These are phyloP conservation scores for Blastobotrys peoriensis DNA, from an alignment of 805 yeast genomes.

Conservation along the genomic window DNA sequence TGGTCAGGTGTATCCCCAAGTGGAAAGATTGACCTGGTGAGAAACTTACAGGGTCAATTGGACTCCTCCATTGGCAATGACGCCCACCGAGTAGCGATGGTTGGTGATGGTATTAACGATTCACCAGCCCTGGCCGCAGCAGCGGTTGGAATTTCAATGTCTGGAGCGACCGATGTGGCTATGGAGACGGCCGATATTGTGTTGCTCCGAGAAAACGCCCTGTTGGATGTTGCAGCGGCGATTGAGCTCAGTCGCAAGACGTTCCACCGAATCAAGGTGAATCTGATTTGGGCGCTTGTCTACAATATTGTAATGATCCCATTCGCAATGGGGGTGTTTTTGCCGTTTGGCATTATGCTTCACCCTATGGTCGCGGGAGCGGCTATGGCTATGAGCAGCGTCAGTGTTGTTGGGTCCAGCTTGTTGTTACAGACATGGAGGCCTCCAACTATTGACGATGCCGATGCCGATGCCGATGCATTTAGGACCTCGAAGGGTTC, in stretches of 20 bases:
- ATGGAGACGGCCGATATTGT: slow-evolving; percentile 96
- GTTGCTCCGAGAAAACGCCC: slow-evolving; percentile 35
- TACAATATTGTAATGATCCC: slow-evolving; percentile 90
- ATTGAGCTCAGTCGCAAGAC: slow-evolving; percentile 64
- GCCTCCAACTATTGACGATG: slow-evolving; percentile 14
- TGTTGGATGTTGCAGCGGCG: slow-evolving; percentile 41
- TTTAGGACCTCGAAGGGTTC: neutral
- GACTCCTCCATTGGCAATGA: slow-evolving; percentile 21
- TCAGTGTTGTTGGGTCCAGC: slow-evolving; percentile 81
- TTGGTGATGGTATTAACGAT: slow-evolving; percentile 98
- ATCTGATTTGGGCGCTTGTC: slow-evolving; percentile 77
- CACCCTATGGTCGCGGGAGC: slow-evolving; percentile 89
- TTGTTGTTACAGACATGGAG: slow-evolving; percentile 58
- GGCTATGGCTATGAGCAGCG: slow-evolving; percentile 90
- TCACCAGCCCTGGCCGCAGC: slow-evolving; percentile 92
- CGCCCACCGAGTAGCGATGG: slow-evolving; percentile 57
- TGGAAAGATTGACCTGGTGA: slow-evolving; percentile 65
- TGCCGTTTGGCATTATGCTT: slow-evolving; percentile 66
- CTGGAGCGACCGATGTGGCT: slow-evolving; percentile 93
- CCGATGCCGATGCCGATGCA: neutral
- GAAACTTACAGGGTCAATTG: slow-evolving; percentile 40
- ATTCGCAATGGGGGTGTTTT: slow-evolving; percentile 85
- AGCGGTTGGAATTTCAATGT: slow-evolving; percentile 84
- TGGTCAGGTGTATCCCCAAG: slow-evolving; percentile 73
- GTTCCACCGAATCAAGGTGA: slow-evolving; percentile 68